A percentile compares a stretch with the other conserved stretches of the same genome.
These are phyloP conservation scores for Camillea tinctor DNA, from an alignment of 2,329 filamentous ascomycete species.

Conservation along the genomic window DNA sequence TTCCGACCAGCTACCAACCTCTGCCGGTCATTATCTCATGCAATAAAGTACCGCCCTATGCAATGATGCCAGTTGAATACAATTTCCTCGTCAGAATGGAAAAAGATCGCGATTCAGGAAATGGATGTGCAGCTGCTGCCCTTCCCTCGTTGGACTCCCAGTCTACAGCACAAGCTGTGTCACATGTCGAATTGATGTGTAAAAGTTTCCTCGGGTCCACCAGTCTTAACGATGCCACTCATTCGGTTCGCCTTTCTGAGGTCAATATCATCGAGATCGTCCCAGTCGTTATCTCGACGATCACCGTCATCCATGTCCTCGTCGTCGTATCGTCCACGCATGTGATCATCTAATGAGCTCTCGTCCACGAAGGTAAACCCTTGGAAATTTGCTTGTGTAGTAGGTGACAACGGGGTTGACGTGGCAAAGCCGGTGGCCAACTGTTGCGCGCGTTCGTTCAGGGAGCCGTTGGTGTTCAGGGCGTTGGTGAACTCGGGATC, in stretches of 20 bases:
- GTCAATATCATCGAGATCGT: conserved; percentile 56
- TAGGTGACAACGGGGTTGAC: conserved; percentile 89
- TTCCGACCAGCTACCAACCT: conserved; percentile 24
- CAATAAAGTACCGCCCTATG: conserved; percentile 37
- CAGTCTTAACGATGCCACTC: conserved; percentile 61
- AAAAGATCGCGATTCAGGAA: conserved; percentile 10
- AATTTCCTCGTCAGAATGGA: conserved; percentile 24
- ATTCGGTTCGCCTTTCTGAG: conserved; percentile 55
- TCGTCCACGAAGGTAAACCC: conserved; percentile 99
- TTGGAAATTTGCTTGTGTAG: conserved; percentile 96
- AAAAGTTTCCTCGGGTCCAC: conserved; percentile 61
- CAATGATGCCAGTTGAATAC: conserved; percentile 37
- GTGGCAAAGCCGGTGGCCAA: conserved; percentile 82
- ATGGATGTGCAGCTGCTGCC: neutral
- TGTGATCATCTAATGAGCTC: conserved; percentile 87
- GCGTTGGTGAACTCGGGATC: conserved; percentile 98
- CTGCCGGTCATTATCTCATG: conserved; percentile 28
- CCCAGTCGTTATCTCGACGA: conserved; percentile 53
- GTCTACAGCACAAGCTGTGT: conserved; percentile 25
- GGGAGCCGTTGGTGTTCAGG: conserved; percentile 77
- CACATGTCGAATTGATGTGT: conserved; percentile 60
- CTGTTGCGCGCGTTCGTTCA: conserved; percentile 88
- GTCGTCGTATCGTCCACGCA: conserved; percentile 53
- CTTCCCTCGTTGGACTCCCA: conserved; percentile 5
- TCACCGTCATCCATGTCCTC: conserved; percentile 61